These are phyloP conservation scores for Corymbia maculata DNA, from an alignment of 345 rosid genomes.

Conservation along the genomic window DNA sequence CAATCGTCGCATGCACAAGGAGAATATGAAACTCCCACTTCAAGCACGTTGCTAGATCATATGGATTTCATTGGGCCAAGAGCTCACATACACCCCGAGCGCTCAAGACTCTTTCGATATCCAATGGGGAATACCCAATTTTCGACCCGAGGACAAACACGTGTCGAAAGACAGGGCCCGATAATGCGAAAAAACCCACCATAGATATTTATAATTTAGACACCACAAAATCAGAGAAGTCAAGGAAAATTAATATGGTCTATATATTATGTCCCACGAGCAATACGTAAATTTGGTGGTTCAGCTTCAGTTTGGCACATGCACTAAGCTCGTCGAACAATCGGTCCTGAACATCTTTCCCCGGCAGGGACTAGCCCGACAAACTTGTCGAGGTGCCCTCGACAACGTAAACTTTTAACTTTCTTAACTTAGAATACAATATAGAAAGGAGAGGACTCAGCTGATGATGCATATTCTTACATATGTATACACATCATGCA, in stretches of 20 bases:
- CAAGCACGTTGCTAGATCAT: background rate
- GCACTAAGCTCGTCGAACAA: background rate
- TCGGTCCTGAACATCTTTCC: background rate
- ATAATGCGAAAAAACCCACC: background rate
- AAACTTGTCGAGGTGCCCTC: background rate
- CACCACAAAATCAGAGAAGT: background rate
- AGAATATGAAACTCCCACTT: background rate
- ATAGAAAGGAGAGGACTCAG: background rate
- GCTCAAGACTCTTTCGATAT: background rate
- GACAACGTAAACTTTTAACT: background rate
- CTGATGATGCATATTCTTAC: background rate
- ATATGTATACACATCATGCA: background rate
- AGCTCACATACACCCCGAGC: background rate
- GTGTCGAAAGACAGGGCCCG: background rate
- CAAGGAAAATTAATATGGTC: background rate
- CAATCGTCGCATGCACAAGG: background rate
- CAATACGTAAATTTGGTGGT: no score
- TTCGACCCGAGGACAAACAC: background rate
- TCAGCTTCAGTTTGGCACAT: background rate
- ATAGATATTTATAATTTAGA: background rate
- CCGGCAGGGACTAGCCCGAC: no score
- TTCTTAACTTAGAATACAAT: background rate
- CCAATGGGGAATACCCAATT: background rate
- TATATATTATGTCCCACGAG: background rate
- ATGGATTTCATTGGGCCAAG: background rate